A percentile compares a stretch with the other conserved stretches of the same genome.
phyloP scores from a whole-genome alignment of 169 alveolate species.

The Blepharisma undulans region DNA sequence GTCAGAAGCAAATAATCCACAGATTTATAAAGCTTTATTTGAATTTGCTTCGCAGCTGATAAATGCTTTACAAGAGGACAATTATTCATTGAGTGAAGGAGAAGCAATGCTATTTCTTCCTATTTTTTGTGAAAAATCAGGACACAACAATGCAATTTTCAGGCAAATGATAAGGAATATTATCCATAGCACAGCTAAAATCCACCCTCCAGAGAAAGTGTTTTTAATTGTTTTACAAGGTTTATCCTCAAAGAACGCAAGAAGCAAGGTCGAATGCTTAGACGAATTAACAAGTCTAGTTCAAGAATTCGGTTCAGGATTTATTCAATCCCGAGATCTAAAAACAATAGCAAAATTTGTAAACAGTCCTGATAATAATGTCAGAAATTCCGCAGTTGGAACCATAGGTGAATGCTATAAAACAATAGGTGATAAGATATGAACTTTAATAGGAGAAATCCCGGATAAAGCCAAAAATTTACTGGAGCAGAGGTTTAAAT shows the following conservation, averaged over 20 bases:
- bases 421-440: constrained; percentile 56
- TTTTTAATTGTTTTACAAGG: constrained; percentile 51
- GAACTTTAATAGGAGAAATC: constrained; percentile 61
- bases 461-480: constrained; percentile 56
- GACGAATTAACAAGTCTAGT: constrained; percentile 53
- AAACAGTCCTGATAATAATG: constrained; percentile 53
- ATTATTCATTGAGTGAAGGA: constrained; percentile 58
- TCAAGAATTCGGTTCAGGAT: constrained; percentile 46
- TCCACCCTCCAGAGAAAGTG: constrained; percentile 56
- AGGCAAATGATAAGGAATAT: constrained; percentile 58
- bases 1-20: constrained; percentile 61
- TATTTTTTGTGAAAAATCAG: constrained; percentile 60
- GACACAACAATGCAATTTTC: constrained; percentile 64
- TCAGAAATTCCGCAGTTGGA: constrained; percentile 57
- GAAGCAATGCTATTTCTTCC: constrained; percentile 67
- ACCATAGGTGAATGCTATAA: constrained; percentile 63
- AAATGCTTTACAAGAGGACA: constrained; percentile 38
- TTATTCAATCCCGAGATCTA: constrained; percentile 50
- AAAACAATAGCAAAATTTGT: constrained; percentile 57
- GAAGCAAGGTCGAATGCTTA: constrained; percentile 67
- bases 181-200: constrained; percentile 45
- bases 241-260: constrained; percentile 62
- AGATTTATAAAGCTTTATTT: constrained; percentile 59
- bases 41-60: constrained; percentile 56
- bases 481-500: constrained; percentile 46